These are phyloP conservation scores for Dactylellina drechsleri DNA, from an alignment of 2,329 filamentous ascomycete genomes.

Conservation along the genomic window DNA sequence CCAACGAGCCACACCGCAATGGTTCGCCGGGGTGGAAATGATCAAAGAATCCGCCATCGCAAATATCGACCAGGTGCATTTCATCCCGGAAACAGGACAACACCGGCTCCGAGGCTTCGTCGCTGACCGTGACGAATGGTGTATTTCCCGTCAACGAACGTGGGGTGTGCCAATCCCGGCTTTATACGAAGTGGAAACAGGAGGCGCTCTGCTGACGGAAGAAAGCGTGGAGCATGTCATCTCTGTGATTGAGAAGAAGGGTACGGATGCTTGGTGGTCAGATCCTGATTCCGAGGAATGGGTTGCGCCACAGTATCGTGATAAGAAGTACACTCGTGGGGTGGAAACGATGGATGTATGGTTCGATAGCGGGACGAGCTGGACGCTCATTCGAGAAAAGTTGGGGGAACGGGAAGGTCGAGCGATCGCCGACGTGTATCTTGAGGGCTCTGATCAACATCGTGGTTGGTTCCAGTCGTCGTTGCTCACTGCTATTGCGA, in stretches of 20 bases:
- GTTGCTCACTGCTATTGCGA: constrained; percentile 83
- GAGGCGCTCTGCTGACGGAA: constrained; percentile 80
- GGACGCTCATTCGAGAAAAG: constrained; percentile 68
- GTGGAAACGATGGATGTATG: constrained; percentile 99
- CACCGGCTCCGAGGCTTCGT: constrained; percentile 85
- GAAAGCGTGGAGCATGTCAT: constrained; percentile 87
- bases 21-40: constrained; percentile 90
- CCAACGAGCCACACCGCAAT: constrained; percentile 90
- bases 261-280: constrained; percentile 94
- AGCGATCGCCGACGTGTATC: constrained; percentile 80
- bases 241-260: constrained; percentile 76
- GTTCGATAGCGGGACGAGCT: constrained; percentile 98
- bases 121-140: constrained; percentile 91
- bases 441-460: constrained; percentile 95
- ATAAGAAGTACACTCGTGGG: constrained; percentile 74
- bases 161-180: constrained; percentile 98
- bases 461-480: constrained; percentile 99
- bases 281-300: constrained; percentile 77
- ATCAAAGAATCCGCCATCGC: constrained; percentile 80
- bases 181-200: constrained; percentile 75
- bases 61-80: constrained; percentile 76
- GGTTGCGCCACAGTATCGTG: constrained; percentile 68
- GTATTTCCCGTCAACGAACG: constrained; percentile 91
- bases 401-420: constrained; percentile 61
- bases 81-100: constrained; percentile 79